phyloP scores from a whole-genome alignment of 352 stramenopile species.

The Hyaloperonospora brassicae region DNA sequence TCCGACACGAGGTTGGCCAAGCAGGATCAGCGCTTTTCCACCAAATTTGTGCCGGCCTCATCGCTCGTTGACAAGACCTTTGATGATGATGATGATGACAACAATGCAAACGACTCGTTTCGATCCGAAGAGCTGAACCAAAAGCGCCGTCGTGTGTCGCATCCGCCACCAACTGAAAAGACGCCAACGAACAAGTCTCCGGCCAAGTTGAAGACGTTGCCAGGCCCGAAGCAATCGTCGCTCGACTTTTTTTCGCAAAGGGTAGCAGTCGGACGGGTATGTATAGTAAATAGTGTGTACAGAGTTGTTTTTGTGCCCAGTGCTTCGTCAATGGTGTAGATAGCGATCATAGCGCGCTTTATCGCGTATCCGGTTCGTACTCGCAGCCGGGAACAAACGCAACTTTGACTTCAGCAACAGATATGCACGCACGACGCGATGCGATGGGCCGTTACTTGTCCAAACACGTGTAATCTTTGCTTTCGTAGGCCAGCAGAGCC shows the following conservation, averaged over 20 bases:
- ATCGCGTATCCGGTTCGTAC: no score
- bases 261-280: neutral
- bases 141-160: constrained; percentile 21
- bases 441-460: no score
- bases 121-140: constrained; percentile 2
- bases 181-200: constrained; percentile 6
- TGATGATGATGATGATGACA: neutral
- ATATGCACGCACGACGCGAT: no score
- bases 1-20: constrained; percentile 8
- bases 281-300: no score
- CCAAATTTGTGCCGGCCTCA: constrained; percentile 38
- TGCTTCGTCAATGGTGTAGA: no score
- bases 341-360: no score
- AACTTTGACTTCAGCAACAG: no score
- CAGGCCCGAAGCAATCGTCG: constrained; percentile 34
- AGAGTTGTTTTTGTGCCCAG: no score
- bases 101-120: neutral
- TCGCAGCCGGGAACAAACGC: no score
- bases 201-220: constrained; percentile 20
- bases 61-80: constrained; percentile 37
- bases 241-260: constrained; percentile 40
- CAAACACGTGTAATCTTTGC: no score
- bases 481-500: no score
- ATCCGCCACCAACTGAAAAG: constrained; percentile 13
- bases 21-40: constrained; percentile 16